phyloP scores from a whole-genome alignment of 2,329 filamentous ascomycete genomes.

The Penicillium psychrosexuale region DNA sequence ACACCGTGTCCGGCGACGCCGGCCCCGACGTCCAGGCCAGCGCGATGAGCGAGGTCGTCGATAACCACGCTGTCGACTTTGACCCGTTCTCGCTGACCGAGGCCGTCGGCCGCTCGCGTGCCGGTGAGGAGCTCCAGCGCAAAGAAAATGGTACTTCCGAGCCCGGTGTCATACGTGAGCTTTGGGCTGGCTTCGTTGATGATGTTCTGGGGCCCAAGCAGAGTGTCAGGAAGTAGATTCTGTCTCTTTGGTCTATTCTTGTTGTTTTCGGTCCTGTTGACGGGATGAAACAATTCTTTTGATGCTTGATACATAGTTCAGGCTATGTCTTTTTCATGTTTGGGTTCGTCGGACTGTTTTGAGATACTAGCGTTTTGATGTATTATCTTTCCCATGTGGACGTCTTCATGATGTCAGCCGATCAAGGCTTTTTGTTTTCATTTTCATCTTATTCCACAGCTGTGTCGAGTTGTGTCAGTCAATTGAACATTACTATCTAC shows the following conservation, averaged over 20 bases:
- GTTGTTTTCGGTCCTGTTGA: constrained; percentile 10
- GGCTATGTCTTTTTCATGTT: constrained; percentile 1
- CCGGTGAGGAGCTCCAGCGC: constrained; percentile 35
- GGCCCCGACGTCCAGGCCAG: constrained; percentile 47
- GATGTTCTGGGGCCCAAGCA: constrained; percentile 38
- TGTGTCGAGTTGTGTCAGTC: neutral
- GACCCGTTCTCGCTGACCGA: constrained; percentile 57
- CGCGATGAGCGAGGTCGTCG: constrained; percentile 57
- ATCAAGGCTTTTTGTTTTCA: neutral
- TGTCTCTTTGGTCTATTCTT: neutral
- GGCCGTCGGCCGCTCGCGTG: constrained; percentile 42
- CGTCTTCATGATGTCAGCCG: neutral
- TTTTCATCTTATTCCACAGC: neutral
- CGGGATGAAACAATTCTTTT: constrained; percentile 5
- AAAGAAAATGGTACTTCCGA: constrained; percentile 35
- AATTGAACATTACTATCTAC: neutral
- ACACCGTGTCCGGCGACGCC: constrained; percentile 46
- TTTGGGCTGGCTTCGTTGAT: constrained; percentile 39
- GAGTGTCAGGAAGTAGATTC: constrained; percentile 17
- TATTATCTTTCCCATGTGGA: constrained; percentile 13
- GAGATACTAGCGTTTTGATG: constrained; percentile 21
- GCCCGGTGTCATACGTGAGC: constrained; percentile 31
- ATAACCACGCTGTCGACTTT: constrained; percentile 55
- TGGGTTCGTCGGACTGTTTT: constrained; percentile 4
- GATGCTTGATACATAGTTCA: neutral